Conservation (phyloP, 169 alveolate genomes). For the Plasmodium gallinaceum region DNA sequence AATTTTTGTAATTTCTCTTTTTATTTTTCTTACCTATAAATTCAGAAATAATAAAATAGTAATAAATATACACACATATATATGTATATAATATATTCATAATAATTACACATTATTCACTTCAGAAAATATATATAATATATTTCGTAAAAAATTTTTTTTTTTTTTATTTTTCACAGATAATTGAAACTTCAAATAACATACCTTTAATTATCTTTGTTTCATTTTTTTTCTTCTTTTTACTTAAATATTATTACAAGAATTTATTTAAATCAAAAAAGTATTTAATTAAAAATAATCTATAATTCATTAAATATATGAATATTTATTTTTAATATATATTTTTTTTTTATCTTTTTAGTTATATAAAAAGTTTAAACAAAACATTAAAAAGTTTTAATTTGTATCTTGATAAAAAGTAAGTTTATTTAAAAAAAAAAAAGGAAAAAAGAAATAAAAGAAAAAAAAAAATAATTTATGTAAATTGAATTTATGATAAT, state of each 20-base stretch:
- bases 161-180: slow-evolving; percentile 3
- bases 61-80: background rate
- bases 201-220: slow-evolving; percentile 32
- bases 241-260: slow-evolving; percentile 37
- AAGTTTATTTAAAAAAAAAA: slow-evolving; percentile 5
- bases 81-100: background rate
- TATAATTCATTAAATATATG: background rate
- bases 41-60: slow-evolving; percentile 34
- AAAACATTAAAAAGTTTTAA: slow-evolving; percentile 67
- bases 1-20: slow-evolving; percentile 18
- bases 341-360: slow-evolving; percentile 14
- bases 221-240: slow-evolving; percentile 14
- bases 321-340: background rate
- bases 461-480: background rate
- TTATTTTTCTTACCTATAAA: background rate
- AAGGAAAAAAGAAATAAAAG: background rate
- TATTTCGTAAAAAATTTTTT: too few relatives aligned
- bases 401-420: slow-evolving; percentile 42
- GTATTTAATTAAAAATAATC: slow-evolving; percentile 1
- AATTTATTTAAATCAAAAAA: slow-evolving; percentile 30
- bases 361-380: slow-evolving; percentile 55
- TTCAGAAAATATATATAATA: too few relatives aligned
- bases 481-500: background rate
- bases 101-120: too few relatives aligned
- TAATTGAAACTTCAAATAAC: slow-evolving; percentile 39